Percentiles rank a stretch among this genome's conserved stretches.
phyloP scores from a whole-genome alignment of 2,329 filamentous ascomycete species.

The Ascochyta fabae region DNA sequence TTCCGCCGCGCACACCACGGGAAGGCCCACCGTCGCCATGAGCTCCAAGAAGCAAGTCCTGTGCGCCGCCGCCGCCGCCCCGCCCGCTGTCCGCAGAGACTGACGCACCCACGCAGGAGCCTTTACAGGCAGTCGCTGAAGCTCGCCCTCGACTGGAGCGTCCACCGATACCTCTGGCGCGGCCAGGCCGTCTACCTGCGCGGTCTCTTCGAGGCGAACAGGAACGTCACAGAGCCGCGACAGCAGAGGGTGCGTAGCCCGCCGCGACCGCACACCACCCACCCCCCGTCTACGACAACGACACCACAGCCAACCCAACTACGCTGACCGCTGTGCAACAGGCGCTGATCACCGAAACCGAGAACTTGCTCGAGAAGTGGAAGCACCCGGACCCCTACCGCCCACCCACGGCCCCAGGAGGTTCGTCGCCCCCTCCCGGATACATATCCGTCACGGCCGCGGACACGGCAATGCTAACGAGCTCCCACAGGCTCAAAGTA shows the following conservation, averaged over 20 bases:
- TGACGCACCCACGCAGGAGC: conserved; percentile 55
- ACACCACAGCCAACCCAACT: not conserved
- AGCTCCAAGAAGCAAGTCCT: conserved; percentile 49
- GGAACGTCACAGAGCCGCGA: conserved; percentile 79
- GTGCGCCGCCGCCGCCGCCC: conserved; percentile 33
- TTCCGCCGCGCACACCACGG: conserved; percentile 22
- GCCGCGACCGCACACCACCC: not conserved
- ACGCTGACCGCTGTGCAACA: conserved; percentile 51
- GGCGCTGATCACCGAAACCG: conserved; percentile 85
- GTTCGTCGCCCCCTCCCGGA: conserved; percentile 57
- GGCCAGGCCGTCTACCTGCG: conserved; percentile 96
- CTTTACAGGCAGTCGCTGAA: conserved; percentile 94
- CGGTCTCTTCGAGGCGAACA: conserved; percentile 93
- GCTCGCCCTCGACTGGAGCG: conserved; percentile 92
- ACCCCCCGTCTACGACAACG: conserved; percentile 1
- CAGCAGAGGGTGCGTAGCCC: conserved; percentile 74
- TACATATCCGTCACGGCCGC: conserved; percentile 31
- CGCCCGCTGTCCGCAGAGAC: conserved; percentile 25
- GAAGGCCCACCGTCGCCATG: conserved; percentile 41
- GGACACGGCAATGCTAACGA: conserved; percentile 27
- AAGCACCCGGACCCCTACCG: conserved; percentile 96
- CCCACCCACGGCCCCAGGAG: conserved; percentile 89
- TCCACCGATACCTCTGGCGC: conserved; percentile 91
- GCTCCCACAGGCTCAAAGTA: conserved; percentile 81
- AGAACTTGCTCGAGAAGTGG: conserved; percentile 88